Percentiles rank a stretch among this genome's conserved stretches.
These are phyloP conservation scores for Cryptomeria japonica DNA, from an alignment of 75 land plant species.

Conservation along the genomic window DNA sequence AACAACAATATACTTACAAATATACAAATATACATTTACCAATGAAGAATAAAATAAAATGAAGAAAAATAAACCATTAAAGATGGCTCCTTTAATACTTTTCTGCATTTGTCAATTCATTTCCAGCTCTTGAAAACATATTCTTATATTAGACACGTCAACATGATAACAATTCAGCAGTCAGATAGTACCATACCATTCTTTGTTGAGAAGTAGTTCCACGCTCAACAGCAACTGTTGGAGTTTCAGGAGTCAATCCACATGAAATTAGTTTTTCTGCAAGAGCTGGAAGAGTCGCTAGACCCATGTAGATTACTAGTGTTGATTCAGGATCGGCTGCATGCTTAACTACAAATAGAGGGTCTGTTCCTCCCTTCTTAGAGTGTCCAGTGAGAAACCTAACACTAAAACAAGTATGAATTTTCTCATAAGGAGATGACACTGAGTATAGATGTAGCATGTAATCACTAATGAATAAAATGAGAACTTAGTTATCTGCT, in stretches of 20 bases:
- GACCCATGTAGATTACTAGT: conserved; percentile 95
- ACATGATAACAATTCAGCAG: background rate
- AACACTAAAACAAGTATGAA: conserved; percentile 48
- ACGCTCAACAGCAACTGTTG: conserved; percentile 84
- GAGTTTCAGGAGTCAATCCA: conserved; percentile 80
- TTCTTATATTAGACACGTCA: conserved; percentile 9
- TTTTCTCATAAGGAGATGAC: background rate
- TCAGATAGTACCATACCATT: conserved; percentile 35
- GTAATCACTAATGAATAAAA: background rate
- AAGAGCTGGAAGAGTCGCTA: conserved; percentile 84
- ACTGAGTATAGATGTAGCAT: background rate
- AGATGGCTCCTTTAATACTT: background rate
- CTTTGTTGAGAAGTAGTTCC: conserved; percentile 97
- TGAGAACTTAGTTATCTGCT: too few relatives aligned
- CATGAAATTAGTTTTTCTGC: conserved; percentile 62
- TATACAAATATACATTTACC: background rate
- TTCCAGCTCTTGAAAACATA: conserved; percentile 1
- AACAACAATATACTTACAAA: background rate
- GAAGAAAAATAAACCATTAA: background rate
- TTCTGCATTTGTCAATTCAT: background rate
- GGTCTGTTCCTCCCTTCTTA: conserved; percentile 94
- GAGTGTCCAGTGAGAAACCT: conserved; percentile 97
- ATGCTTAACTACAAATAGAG: conserved; percentile 81
- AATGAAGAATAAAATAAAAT: conserved; percentile 1
- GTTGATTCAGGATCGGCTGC: conserved; percentile 98